Evolutionary conservation across 768 basidiomycete species (phyloP).

Genomic region (Pholiota conissans): DNA sequence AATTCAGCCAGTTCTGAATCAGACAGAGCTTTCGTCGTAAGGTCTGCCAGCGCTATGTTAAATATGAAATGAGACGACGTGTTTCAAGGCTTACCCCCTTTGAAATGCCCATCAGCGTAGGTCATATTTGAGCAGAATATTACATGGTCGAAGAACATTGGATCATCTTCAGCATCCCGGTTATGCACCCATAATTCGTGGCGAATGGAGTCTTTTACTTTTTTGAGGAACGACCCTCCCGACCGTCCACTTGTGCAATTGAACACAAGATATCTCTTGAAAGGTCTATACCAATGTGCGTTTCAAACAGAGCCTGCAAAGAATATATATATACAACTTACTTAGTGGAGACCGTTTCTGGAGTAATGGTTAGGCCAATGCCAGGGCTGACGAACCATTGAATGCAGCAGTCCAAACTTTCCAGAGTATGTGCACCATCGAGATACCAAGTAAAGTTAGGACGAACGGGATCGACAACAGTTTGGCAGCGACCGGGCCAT

Average conservation of each 20-base stretch:
- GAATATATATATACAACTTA: constrained; percentile 8
- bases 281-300: constrained; percentile 20
- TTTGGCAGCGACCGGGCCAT: constrained; percentile 97
- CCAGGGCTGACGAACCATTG: constrained; percentile 81
- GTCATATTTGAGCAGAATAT: constrained; percentile 98
- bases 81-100: constrained; percentile 68
- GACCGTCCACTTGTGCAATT: constrained; percentile 94
- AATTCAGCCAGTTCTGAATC: constrained; percentile 63
- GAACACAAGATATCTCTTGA: constrained; percentile 75
- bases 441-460: constrained; percentile 76
- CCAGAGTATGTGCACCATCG: constrained; percentile 94
- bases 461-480: constrained; percentile 60
- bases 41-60: constrained; percentile 52
- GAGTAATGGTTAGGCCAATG: constrained; percentile 40
- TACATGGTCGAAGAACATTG: constrained; percentile 75
- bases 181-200: constrained; percentile 43
- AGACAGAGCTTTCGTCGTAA: constrained; percentile 68
- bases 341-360: neutral
- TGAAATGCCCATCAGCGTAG: constrained; percentile 84
- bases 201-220: constrained; percentile 53
- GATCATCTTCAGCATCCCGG: constrained; percentile 30
- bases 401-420: constrained; percentile 84
- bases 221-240: constrained; percentile 65
- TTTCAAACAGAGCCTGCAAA: constrained; percentile 3
- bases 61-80: neutral